These are phyloP conservation scores for Plasmopara viticola DNA, from an alignment of 352 stramenopile species.

Conservation along the genomic window DNA sequence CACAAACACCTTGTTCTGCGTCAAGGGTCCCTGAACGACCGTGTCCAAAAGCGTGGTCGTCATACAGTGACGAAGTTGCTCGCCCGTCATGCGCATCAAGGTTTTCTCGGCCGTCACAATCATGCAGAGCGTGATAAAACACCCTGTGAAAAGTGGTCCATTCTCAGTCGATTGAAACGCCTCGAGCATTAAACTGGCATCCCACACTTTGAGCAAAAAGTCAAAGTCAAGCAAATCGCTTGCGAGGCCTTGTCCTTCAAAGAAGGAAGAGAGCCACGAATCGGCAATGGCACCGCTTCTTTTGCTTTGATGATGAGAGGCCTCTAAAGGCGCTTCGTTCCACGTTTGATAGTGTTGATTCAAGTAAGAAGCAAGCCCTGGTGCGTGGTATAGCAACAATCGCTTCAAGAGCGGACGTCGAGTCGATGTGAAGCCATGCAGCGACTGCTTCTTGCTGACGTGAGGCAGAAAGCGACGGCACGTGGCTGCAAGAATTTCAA, in stretches of 20 bases:
- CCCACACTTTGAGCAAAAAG: slow-evolving; percentile 59
- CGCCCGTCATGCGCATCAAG: slow-evolving; percentile 62
- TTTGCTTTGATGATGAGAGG: slow-evolving; percentile 22
- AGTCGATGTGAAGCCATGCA: slow-evolving; percentile 22
- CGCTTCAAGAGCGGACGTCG: slow-evolving; percentile 54
- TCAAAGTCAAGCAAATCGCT: slow-evolving; percentile 36
- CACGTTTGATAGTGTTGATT: slow-evolving; percentile 67
- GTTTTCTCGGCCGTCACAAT: slow-evolving; percentile 52
- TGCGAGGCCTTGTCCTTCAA: slow-evolving; percentile 43
- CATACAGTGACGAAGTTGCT: slow-evolving; percentile 72
- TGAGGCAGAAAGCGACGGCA: slow-evolving; percentile 51
- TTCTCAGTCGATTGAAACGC: slow-evolving; percentile 15
- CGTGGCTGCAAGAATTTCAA: slow-evolving; percentile 39
- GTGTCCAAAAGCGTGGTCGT: slow-evolving; percentile 43
- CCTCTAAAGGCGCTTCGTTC: slow-evolving; percentile 29
- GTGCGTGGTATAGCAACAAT: slow-evolving; percentile 70
- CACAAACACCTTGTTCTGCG: slow-evolving; percentile 27
- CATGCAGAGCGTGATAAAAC: slow-evolving; percentile 43
- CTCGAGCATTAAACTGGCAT: slow-evolving; percentile 54
- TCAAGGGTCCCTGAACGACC: slow-evolving; percentile 25
- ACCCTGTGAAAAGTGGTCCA: slow-evolving; percentile 14
- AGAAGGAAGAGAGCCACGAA: slow-evolving; percentile 71
- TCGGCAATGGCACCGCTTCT: slow-evolving; percentile 39
- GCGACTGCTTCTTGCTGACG: slow-evolving; percentile 29
- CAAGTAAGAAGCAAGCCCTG: slow-evolving; percentile 63